A percentile compares a stretch with the other conserved stretches of the same genome.
Evolutionary conservation across 139 green algal genomes (phyloP).

Genomic region (Pleodorina starrii): DNA sequence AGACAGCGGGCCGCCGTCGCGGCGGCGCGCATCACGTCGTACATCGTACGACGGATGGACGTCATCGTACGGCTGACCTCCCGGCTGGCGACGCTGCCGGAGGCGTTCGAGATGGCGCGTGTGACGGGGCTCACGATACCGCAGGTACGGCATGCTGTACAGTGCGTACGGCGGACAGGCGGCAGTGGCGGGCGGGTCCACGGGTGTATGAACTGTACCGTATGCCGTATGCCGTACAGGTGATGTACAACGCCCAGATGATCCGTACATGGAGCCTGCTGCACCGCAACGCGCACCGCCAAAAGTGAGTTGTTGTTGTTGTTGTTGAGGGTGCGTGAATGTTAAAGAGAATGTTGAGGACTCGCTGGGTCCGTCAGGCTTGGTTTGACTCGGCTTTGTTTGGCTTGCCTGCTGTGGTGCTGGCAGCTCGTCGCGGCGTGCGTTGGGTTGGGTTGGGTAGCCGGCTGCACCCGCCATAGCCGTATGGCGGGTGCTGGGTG

Average conservation of each 20-base stretch:
- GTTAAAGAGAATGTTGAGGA: no score
- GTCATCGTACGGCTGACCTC: constrained; percentile 71
- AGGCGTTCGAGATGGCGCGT: constrained; percentile 85
- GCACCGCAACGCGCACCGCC: constrained; percentile 71
- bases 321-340: no score
- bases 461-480: no score
- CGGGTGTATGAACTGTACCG: not conserved
- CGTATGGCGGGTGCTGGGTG: no score
- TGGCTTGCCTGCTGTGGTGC: no score
- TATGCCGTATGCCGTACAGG: constrained; percentile 54
- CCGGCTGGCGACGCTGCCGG: constrained; percentile 78
- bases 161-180: not conserved
- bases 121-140: constrained; percentile 84
- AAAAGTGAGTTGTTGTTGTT: constrained; percentile 32
- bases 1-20: not conserved
- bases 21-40: constrained; percentile 15
- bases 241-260: constrained; percentile 88
- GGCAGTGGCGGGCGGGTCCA: not conserved
- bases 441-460: no score
- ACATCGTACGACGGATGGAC: constrained; percentile 47
- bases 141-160: constrained; percentile 60
- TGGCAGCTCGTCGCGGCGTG: no score
- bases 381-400: no score
- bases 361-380: no score
- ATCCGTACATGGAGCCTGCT: constrained; percentile 80